Base-by-base conservation (phyloP, 1,284 basidiomycete genomes). In the Leccinum fuscescens region DNA sequence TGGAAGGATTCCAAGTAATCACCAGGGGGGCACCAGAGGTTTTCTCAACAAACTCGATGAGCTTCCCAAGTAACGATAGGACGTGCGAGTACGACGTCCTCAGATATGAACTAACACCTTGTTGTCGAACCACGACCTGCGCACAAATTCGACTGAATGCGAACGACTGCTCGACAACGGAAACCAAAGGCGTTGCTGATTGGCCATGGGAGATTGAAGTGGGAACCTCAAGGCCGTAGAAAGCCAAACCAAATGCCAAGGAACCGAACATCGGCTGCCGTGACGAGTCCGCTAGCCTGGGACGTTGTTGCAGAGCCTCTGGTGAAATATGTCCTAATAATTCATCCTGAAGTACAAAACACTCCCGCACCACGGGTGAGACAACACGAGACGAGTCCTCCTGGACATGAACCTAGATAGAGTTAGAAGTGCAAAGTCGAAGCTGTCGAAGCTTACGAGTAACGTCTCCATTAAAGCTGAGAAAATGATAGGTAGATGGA, bases 401-500 rank as follows among this genome's bases (percentile, higher is more conserved):
- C 67, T 74, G 68, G 29, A 82, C 62, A 61, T 78, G 73, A 37
- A 77, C 67, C 85, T 86, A 35, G n/a, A 54, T 42, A 57, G 20
- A 52, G 24, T 59, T 58, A 58, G 55, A 57, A 24, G 57, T 35
- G 22, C 50, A 54, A 29, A 63, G 54, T 24, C 27, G 46, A 49
- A 54, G 17, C n/a, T 54, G 27, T 60, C 29, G 58, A 58, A 42
- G 15, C 29, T 68, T 72, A 91, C 90, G 65, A 83, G 77, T 35
- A 91, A 65, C 7, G 82, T 69, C 64, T 93, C 89, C 44, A 87
- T 69, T 50, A 91, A 76, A 11, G 84, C 85, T 6, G 84, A 78
- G 63, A 93, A 89, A 14, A 91, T 78, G 37, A 93, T 74, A 0
- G 94, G 94, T 1, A 96, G 79, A 72, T 97, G 93, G 35, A 95